Evolutionary conservation across 805 yeast species (phyloP).

Genomic region (Candida germanica): DNA sequence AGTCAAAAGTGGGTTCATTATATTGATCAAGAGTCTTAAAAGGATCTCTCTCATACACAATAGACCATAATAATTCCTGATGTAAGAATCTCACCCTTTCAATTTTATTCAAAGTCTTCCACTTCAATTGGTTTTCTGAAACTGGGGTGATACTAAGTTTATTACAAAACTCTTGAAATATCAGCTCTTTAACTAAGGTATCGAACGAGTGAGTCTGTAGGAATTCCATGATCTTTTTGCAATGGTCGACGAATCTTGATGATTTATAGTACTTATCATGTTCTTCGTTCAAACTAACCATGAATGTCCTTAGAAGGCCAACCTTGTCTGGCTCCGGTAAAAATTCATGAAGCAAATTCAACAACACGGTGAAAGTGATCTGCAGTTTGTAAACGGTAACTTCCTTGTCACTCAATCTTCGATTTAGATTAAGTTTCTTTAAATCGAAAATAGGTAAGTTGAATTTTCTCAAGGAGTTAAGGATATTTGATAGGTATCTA

Average conservation of each 20-base stretch:
- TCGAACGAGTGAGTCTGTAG: conserved; percentile 9
- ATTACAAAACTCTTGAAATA: conserved; percentile 9
- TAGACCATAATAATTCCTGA: conserved; percentile 19
- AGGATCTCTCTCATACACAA: conserved; percentile 16
- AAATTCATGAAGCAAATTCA: neutral
- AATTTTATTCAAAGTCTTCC: conserved; percentile 17
- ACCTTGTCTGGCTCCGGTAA: conserved; percentile 1
- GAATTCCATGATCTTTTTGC: conserved; percentile 23
- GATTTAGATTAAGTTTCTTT: neutral
- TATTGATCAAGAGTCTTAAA: conserved; percentile 21
- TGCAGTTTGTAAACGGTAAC: conserved; percentile 7
- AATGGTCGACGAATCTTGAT: conserved; percentile 26
- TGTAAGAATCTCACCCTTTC: conserved; percentile 26
- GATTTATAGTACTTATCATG: conserved; percentile 23
- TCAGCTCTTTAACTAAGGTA: neutral
- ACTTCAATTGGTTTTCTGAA: conserved; percentile 10
- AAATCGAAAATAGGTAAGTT: conserved; percentile 1
- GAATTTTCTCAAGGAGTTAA: conserved; percentile 7
- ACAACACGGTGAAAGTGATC: conserved; percentile 4
- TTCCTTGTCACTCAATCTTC: conserved; percentile 8
- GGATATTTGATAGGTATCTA: conserved; percentile 21
- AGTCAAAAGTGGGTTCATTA: conserved; percentile 9
- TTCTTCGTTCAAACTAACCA: conserved; percentile 20
- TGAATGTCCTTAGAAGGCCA: conserved; percentile 1
- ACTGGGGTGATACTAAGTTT: conserved; percentile 12